These are phyloP conservation scores for Podospora pseudoanserina DNA, from an alignment of 495 filamentous ascomycete species.

Conservation along the genomic window DNA sequence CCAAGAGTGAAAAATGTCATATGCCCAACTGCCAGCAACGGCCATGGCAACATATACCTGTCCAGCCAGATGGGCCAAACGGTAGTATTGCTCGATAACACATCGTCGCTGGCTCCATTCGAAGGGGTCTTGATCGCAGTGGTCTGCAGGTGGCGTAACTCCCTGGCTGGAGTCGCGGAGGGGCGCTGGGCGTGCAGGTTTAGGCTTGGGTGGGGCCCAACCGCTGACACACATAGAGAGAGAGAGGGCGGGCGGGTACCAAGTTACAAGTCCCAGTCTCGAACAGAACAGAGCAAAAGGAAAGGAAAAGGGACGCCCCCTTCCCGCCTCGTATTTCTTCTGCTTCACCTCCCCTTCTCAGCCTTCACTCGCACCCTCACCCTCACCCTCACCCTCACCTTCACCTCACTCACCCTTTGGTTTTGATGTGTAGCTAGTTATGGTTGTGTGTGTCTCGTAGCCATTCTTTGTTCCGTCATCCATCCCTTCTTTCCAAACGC, in stretches of 20 bases:
- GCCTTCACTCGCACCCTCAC: neutral
- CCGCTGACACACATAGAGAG: neutral
- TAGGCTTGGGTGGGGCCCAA: conserved; percentile 4
- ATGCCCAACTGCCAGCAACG: neutral
- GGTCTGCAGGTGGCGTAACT: conserved; percentile 1
- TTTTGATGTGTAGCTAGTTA: neutral
- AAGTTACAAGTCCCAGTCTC: conserved; percentile 2
- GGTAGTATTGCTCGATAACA: conserved; percentile 4
- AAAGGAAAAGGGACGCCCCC: conserved; percentile 22
- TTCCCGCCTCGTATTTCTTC: conserved; percentile 28
- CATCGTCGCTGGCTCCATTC: conserved; percentile 21
- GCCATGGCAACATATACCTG: neutral
- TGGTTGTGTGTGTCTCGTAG: neutral
- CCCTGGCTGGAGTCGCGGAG: conserved; percentile 9
- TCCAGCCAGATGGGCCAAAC: conserved; percentile 4
- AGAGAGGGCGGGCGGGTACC: conserved; percentile 9
- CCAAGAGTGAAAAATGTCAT: neutral
- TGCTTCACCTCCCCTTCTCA: conserved; percentile 2
- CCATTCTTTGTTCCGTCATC: neutral
- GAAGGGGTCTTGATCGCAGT: conserved; percentile 1
- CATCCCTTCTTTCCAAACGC: conserved; percentile 13
- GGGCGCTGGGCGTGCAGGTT: conserved; percentile 4
- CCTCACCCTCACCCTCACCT: neutral
- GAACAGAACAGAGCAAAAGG: neutral
- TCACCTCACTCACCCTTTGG: neutral